Evolutionary conservation across 2,329 filamentous ascomycete species (phyloP), one percentile per base, ranked within the genome.

Genomic region (Biscogniauxia marginata): DNA sequence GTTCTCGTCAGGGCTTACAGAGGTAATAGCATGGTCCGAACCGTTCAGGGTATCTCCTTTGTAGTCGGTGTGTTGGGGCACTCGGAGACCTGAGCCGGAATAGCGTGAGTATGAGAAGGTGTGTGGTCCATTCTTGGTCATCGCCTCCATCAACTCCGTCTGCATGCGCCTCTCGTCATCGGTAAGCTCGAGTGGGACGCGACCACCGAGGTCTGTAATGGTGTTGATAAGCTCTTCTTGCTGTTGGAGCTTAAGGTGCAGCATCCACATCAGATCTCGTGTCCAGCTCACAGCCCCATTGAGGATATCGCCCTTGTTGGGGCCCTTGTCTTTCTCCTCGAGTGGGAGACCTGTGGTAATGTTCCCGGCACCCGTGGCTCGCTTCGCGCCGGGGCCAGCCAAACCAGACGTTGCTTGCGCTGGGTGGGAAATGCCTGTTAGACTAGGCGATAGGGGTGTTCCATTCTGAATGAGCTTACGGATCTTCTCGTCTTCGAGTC

Each of bases 221-320:
- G 84, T 79, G 67, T 93, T 89, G 66, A 89, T 85, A 50, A 98
- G 83, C 70, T 96, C 89, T 61, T 96, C 89, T 73, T 96, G 91
- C 70, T 93, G 89, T 70, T 95, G 88, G 63, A 96, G 82, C 76
- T 96, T 96, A 69, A 90, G 82, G 70, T 96, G 87, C 57, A 96
- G 79, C 77, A 96, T 88, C 95, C 95, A 98, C 91, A 98, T 96
- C 52, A 99, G 81, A 75, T 99, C 95, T 61, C 93, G 86, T 59
- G 91, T 97, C 95, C 95, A 99, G 75, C 91, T 92, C 53, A 98
- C 95, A 30, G 93, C 90, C 24, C 95, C 93, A 69, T 98, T 98
- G 66, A 99, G 87, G 57, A 99, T 98, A 67, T 99, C 95, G 49
- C 95, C 95, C 77, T 99, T 99, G 80, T 98, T 98, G 5, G 95